Conservation (phyloP, 2,329 filamentous ascomycete genomes). For the Talaromyces sp. region DNA sequence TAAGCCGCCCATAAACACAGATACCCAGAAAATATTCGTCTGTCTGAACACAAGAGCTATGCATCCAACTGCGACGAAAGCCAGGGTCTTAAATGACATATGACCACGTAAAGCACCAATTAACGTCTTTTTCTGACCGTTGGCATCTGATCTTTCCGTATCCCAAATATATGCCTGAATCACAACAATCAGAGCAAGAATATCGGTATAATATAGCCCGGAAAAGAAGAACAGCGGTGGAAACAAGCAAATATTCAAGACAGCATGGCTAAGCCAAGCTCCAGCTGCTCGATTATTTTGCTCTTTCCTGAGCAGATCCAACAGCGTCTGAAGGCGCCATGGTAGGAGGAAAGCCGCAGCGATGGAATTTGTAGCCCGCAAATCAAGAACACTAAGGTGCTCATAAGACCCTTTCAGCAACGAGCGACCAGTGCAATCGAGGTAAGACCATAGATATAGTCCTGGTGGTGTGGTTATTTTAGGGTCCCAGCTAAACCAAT, state of each 20-base stretch:
- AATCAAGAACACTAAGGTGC: slow-evolving; percentile 34
- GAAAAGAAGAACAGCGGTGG: slow-evolving; percentile 96
- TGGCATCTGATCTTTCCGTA: slow-evolving; percentile 35
- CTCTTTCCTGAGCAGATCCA: slow-evolving; percentile 48
- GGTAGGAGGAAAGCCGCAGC: slow-evolving; percentile 41
- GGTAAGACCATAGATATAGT: slow-evolving; percentile 62
- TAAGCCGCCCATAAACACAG: slow-evolving; percentile 48
- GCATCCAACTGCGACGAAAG: slow-evolving; percentile 59
- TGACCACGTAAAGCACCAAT: slow-evolving; percentile 17
- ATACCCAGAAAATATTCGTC: slow-evolving; percentile 96
- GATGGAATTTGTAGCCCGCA: slow-evolving; percentile 41
- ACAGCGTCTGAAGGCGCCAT: slow-evolving; percentile 53
- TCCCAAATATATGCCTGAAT: slow-evolving; percentile 64
- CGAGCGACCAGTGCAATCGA: slow-evolving; percentile 29
- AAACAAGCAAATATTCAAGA: slow-evolving; percentile 78
- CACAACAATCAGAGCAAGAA: slow-evolving; percentile 75
- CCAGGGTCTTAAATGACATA: slow-evolving; percentile 28
- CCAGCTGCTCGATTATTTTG: slow-evolving; percentile 31
- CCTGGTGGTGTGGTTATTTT: slow-evolving; percentile 97
- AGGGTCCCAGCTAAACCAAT: slow-evolving; percentile 80
- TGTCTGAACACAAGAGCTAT: slow-evolving; percentile 76
- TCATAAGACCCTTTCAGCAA: slow-evolving; percentile 31
- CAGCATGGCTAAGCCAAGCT: slow-evolving; percentile 45
- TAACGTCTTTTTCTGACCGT: slow-evolving; percentile 15
- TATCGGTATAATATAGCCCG: slow-evolving; percentile 90